phyloP scores from a whole-genome alignment of 1,284 basidiomycete species.

The Cutaneotrichosporon daszewskae region DNA sequence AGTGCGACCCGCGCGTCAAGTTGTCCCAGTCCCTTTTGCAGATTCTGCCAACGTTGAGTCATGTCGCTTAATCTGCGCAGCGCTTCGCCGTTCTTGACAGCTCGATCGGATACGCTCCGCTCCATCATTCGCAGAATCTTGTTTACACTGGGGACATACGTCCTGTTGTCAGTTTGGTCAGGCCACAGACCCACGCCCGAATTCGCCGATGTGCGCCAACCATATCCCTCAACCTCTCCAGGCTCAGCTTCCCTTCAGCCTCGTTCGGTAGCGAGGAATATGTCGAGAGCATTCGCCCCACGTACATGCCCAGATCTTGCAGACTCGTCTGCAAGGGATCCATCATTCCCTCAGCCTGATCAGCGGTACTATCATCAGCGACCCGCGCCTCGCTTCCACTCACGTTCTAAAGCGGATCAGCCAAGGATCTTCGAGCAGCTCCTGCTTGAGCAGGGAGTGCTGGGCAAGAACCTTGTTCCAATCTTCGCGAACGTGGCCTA shows the following conservation, averaged over 20 bases:
- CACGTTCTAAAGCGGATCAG: slow-evolving; percentile 81
- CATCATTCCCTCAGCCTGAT: slow-evolving; percentile 96
- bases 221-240: slow-evolving; percentile 21
- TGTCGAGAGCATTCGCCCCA: slow-evolving; percentile 25
- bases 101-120: slow-evolving; percentile 80
- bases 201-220: slow-evolving; percentile 19
- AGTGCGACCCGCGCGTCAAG: slow-evolving; percentile 29
- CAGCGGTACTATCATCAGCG: slow-evolving; percentile 41
- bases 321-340: slow-evolving; percentile 72
- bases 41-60: slow-evolving; percentile 20
- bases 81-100: slow-evolving; percentile 91
- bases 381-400: slow-evolving; percentile 47
- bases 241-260: slow-evolving; percentile 25
- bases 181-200: no score
- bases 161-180: slow-evolving; percentile 55
- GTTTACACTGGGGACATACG: slow-evolving; percentile 81
- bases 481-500: slow-evolving; percentile 48
- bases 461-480: slow-evolving; percentile 77
- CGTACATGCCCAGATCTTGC: slow-evolving; percentile 26
- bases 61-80: slow-evolving; percentile 56
- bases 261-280: slow-evolving; percentile 21
- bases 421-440: slow-evolving; percentile 94
- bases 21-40: slow-evolving; percentile 30
- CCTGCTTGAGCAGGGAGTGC: slow-evolving; percentile 73
- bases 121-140: slow-evolving; percentile 90